Evolutionary conservation across 352 stramenopile species (phyloP).

Genomic region (Pythium phragmitis): DNA sequence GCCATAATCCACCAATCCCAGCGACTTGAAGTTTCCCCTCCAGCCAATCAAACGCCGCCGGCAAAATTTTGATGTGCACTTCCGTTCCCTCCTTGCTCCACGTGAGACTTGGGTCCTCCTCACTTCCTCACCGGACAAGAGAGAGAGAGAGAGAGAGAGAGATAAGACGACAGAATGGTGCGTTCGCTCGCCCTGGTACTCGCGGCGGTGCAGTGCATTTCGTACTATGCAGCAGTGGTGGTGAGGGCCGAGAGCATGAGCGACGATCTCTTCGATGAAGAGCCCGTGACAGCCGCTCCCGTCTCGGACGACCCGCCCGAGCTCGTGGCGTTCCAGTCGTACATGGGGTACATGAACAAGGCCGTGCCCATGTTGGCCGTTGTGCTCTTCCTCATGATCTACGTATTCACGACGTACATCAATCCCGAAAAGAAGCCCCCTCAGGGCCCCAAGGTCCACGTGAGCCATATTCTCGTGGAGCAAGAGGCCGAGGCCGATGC

Average conservation of each 20-base stretch:
- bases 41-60: constrained; percentile 8
- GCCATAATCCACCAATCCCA: constrained; percentile 10
- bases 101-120: neutral
- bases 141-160: neutral
- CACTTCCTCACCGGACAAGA: neutral
- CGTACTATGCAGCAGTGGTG: neutral
- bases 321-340: constrained; percentile 16
- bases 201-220: constrained; percentile 3
- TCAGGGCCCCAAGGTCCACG: constrained; percentile 41
- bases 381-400: constrained; percentile 19
- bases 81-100: neutral
- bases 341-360: constrained; percentile 31
- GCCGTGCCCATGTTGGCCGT: constrained; percentile 19
- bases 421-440: constrained; percentile 16
- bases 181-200: neutral
- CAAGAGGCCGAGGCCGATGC: constrained; percentile 51
- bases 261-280: constrained; percentile 1
- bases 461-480: constrained; percentile 65
- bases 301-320: neutral
- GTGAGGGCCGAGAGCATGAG: neutral
- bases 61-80: constrained; percentile 16
- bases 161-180: neutral
- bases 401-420: constrained; percentile 19
- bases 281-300: neutral
- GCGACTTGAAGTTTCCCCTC: constrained; percentile 16